Conservation (phyloP, 139 green algal species). For the Chlorella sorokiniana region DNA sequence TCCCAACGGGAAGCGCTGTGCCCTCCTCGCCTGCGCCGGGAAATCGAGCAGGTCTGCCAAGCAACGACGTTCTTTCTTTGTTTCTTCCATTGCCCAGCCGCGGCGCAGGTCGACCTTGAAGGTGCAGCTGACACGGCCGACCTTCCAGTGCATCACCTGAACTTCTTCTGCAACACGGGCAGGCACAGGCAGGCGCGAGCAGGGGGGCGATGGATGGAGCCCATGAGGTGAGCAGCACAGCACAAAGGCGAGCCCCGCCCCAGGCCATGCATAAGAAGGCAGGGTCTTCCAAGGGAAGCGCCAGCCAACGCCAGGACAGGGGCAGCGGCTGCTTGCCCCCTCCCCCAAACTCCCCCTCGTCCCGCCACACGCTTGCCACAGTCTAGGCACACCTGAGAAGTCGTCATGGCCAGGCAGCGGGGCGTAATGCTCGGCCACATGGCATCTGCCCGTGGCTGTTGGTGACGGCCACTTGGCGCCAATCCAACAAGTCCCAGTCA, state of each 20-base stretch:
- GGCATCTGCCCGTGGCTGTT: conserved; percentile 13
- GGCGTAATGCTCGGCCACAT: conserved; percentile 34
- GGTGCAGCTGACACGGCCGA: conserved; percentile 32
- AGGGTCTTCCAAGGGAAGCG: too few relatives aligned
- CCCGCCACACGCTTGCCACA: neutral
- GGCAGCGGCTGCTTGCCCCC: too few relatives aligned
- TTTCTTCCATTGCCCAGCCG: too few relatives aligned
- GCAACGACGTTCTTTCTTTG: too few relatives aligned
- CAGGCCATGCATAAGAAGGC: too few relatives aligned
- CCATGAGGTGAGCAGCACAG: too few relatives aligned
- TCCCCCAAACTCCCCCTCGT: neutral
- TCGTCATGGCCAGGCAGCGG: conserved; percentile 25
- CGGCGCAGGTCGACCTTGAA: conserved; percentile 44
- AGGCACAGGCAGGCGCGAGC: too few relatives aligned
- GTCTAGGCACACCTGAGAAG: conserved; percentile 9
- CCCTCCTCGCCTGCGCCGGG: conserved; percentile 27
- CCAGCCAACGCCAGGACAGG: too few relatives aligned
- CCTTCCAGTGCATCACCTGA: conserved; percentile 43
- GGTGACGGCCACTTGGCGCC: conserved; percentile 32
- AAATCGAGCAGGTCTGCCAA: conserved; percentile 27
- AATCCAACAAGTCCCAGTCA: conserved; percentile 42
- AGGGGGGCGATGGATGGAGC: too few relatives aligned
- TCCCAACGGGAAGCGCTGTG: too few relatives aligned
- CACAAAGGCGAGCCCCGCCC: too few relatives aligned
- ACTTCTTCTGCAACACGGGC: conserved; percentile 16